Evolutionary conservation across 2,329 filamentous ascomycete genomes (phyloP).

Genomic region (Claviceps africana): DNA sequence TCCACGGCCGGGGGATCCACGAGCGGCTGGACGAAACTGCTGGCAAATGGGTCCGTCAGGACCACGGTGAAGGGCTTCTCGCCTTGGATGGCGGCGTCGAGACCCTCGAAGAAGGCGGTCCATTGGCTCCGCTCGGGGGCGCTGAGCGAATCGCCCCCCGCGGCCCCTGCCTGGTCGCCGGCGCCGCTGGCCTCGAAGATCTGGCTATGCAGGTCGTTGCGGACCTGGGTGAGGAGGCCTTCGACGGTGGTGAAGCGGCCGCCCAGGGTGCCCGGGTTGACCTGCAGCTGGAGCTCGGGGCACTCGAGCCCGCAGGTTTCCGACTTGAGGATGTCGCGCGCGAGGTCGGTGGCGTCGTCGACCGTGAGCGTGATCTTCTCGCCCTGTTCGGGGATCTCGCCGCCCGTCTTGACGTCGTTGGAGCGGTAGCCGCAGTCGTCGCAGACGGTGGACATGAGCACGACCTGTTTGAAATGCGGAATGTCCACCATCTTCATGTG

Average conservation of each 20-base stretch:
- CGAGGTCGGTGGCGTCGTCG: conserved; percentile 56
- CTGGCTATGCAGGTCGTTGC: conserved; percentile 73
- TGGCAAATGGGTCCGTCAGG: conserved; percentile 76
- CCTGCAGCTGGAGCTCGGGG: conserved; percentile 71
- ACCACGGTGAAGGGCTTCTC: conserved; percentile 69
- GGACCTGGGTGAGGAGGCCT: conserved; percentile 81
- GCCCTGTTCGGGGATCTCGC: conserved; percentile 75
- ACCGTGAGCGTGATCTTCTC: conserved; percentile 70
- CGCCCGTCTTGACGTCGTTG: conserved; percentile 96
- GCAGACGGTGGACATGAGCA: conserved; percentile 89
- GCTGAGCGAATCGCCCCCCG: conserved; percentile 73
- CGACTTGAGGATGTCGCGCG: conserved; percentile 88
- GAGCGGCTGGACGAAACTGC: conserved; percentile 86
- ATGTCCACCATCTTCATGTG: conserved; percentile 99
- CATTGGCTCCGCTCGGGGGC: conserved; percentile 54
- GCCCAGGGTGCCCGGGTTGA: conserved; percentile 87
- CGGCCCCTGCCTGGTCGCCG: conserved; percentile 21
- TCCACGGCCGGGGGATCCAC: conserved; percentile 58
- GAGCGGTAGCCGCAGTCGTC: conserved; percentile 85
- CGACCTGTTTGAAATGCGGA: conserved; percentile 93
- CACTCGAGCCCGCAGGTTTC: conserved; percentile 82
- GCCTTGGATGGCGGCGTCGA: conserved; percentile 68
- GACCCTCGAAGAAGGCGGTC: conserved; percentile 64
- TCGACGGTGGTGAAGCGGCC: conserved; percentile 96
- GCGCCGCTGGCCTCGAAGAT: conserved; percentile 64